phyloP scores from a whole-genome alignment of 2,329 filamentous ascomycete genomes.

The Phyllosticta citrichinensis region DNA sequence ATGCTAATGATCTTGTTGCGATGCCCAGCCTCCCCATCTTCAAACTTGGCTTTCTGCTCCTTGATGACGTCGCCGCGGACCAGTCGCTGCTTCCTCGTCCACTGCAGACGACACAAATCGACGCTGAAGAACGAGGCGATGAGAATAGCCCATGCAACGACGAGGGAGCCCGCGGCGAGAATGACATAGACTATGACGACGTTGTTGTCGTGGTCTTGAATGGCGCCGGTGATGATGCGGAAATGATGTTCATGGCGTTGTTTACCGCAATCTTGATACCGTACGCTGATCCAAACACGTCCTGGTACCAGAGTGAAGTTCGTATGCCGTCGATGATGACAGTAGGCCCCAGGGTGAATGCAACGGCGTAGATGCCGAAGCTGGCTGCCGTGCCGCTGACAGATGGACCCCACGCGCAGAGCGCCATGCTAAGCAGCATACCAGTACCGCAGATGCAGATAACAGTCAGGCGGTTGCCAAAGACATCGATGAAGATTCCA shows the following conservation, averaged over 20 bases:
- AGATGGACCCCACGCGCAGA: constrained; percentile 43
- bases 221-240: constrained; percentile 45
- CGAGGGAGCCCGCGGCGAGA: constrained; percentile 40
- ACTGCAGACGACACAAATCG: constrained; percentile 44
- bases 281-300: constrained; percentile 51
- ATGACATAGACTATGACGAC: constrained; percentile 48
- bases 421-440: constrained; percentile 44
- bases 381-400: constrained; percentile 45
- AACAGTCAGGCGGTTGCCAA: constrained; percentile 43
- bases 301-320: constrained; percentile 49
- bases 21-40: constrained; percentile 22
- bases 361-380: constrained; percentile 51
- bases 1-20: constrained; percentile 33
- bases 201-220: constrained; percentile 49
- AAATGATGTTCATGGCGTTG: constrained; percentile 55
- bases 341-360: constrained; percentile 45
- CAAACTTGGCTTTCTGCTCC: constrained; percentile 32
- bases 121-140: constrained; percentile 29
- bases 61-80: constrained; percentile 35
- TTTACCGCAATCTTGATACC: constrained; percentile 53
- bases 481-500: constrained; percentile 47
- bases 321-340: constrained; percentile 52
- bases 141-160: constrained; percentile 35
- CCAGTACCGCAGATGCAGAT: constrained; percentile 38
- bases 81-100: constrained; percentile 46